Base-by-base conservation (phyloP, 257 asterid species). In the Agastache rugosa region DNA sequence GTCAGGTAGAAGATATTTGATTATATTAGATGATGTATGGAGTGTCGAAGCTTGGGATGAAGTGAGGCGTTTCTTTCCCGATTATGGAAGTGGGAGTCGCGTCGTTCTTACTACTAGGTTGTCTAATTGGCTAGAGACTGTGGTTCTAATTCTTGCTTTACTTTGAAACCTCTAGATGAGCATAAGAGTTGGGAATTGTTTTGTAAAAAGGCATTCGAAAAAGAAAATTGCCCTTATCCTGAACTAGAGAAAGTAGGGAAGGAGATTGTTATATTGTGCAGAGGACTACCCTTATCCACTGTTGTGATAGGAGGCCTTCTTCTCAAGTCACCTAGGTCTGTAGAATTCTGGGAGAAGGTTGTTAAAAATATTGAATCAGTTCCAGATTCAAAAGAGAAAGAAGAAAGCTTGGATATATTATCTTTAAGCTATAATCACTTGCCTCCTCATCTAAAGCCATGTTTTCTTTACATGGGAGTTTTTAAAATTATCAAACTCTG, bases 381-480 rank as follows among this genome's bases (percentile, higher is more conserved):
- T 48, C 17, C 67, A 9, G 2, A n/a, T 8, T 51, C 64, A 3
- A 22, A 34, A 34, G 31, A 62, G 42, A 35, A 62, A 2, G 9
- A 23, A 12, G 29, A 48, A 34, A 47, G 71, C 71, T 61, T 48
- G 15, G 22, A 63, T 22, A 22, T 73, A 22, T 48, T 73, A 7
- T 12, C 48, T 47, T 48, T 73, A 58, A 72, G 77, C 41, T 72
- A 61, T 9, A 31, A 15, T 8, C 51, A 61, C 37, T 19, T 72
- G 62, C 63, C 77, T 1, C 12, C 71, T 19, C 63, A 47, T 62
- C 29, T 73, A 5, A 73, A 62, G 31, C 71, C 77, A 48, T 62
- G 71, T 35, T 73, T 73, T 73, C 71, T 73, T 15, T 50, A 73
- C 22, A 27, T 72, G 48, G 77, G 70, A 11, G 53, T 51, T 17